A percentile compares a stretch with the other conserved stretches of the same genome.
Conservation (phyloP, 345 rosid genomes). For the Gossypium ekmanianum region DNA sequence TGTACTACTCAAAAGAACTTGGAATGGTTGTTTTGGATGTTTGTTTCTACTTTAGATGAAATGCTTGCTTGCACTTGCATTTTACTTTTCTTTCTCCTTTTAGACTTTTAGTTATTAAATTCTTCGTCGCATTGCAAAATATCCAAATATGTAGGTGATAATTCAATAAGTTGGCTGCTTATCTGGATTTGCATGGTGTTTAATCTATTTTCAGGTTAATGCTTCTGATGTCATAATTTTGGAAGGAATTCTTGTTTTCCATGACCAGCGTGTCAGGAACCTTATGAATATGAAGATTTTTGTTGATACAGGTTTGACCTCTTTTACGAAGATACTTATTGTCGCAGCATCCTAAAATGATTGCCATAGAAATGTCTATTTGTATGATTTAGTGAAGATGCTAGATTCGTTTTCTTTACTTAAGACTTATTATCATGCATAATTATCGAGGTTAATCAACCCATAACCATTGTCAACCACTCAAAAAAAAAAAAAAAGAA, state of each 20-base stretch:
- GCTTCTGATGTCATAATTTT: conserved; percentile 96
- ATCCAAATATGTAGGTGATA: not conserved
- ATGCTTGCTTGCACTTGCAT: not conserved
- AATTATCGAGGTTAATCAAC: not conserved
- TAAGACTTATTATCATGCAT: not conserved
- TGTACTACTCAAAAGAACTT: not conserved
- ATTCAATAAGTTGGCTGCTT: not conserved
- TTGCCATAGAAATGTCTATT: not conserved
- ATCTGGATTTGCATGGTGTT: not conserved
- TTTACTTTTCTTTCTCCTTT: not conserved
- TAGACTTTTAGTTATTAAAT: not conserved
- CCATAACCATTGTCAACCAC: not conserved
- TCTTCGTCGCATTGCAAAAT: not conserved
- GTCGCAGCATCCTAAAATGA: conserved; percentile 12
- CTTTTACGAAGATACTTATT: conserved; percentile 12
- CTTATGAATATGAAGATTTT: conserved; percentile 97
- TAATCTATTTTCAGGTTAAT: conserved; percentile 60
- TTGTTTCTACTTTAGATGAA: conserved; percentile 3
- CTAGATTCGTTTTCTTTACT: not conserved
- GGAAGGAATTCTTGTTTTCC: conserved; percentile 96
- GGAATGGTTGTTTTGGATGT: not conserved
- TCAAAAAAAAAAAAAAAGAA: not conserved
- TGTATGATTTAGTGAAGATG: conserved; percentile 20
- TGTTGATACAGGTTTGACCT: conserved; percentile 80
- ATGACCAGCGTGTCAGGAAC: conserved; percentile 83